Base-by-base conservation (phyloP, 768 basidiomycete species). In the Hypholoma fasciculare region DNA sequence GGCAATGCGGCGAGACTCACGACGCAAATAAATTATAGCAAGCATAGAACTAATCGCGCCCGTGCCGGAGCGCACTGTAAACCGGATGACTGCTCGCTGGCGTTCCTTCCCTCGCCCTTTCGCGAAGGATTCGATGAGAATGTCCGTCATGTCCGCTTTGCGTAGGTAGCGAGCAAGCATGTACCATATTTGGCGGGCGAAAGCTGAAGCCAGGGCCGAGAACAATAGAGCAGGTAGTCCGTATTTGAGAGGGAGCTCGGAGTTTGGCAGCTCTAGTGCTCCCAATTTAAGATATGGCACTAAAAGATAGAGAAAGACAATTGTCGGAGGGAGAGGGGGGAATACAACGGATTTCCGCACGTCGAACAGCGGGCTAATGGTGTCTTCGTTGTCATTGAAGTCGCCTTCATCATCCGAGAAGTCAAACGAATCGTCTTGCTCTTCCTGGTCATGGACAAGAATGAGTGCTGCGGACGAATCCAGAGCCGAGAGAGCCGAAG, bases 101-200 rank as follows among this genome's bases (percentile, higher is more conserved):
- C 72, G 69, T 66, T 83, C 82, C 65, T 79, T 82, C n/a, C 80
- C 80, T 63, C 74, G 74, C 26, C 81, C 81, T 54, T 79, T 77
- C 16, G 85, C 82, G 66, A 90, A 83, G 0, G 83, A 76, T 61
- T 88, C 81, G 16, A 86, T 64, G 51, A 90, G 67, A 42, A 91
- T 75, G 59, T 90, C 89, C 68, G 89, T 85, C 38, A 86, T 68
- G 59, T 88, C 84, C 34, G 80, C 77, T 68, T 83, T 82, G 63
- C 83, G 82, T 46, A 89, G 75, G 69, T 92, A 89, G 34, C 86
- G 79, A 46, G 86, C 83, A n/a, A 92, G 80, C 77, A 90, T 82
- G 72, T 89, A 90, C 85, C 87, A 89, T 49, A 92, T 72, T 62
- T 89, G 88, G 51, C 87, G 75, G 39, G 84, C 78, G 60, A 88